These are phyloP conservation scores for Linnemannia exigua DNA, from an alignment of 192 early-diverging fungal species.

Conservation along the genomic window DNA sequence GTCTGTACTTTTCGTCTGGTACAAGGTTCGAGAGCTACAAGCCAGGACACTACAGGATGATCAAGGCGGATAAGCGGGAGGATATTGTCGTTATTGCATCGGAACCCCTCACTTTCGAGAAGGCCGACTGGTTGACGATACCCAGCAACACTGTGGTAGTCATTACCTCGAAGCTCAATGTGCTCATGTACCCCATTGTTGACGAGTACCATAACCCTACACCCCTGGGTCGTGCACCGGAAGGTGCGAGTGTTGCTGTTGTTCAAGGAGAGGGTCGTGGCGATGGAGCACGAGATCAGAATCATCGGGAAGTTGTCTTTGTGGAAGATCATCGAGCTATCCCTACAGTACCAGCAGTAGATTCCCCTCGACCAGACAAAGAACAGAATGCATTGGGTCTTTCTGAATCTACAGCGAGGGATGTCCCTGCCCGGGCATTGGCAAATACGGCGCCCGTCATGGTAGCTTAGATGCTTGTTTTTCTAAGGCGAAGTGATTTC, in stretches of 20 bases:
- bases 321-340: conserved; percentile 31
- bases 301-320: conserved; percentile 51
- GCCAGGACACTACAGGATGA: conserved; percentile 80
- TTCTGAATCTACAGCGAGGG: neutral
- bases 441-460: conserved; percentile 8
- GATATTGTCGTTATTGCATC: conserved; percentile 87
- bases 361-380: neutral
- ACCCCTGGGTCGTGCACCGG: conserved; percentile 16
- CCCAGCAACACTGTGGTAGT: conserved; percentile 83
- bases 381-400: neutral
- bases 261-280: conserved; percentile 43
- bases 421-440: neutral
- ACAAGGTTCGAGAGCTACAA: conserved; percentile 78
- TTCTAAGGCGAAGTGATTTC: neutral
- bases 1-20: conserved; percentile 85
- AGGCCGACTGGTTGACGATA: conserved; percentile 85
- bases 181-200: conserved; percentile 79
- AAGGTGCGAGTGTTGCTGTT: conserved; percentile 37
- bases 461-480: conserved; percentile 17
- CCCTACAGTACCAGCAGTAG: neutral
- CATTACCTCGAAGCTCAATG: conserved; percentile 82
- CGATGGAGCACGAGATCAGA: conserved; percentile 42
- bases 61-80: conserved; percentile 77
- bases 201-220: conserved; percentile 73
- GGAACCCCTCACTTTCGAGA: conserved; percentile 86